Evolutionary conservation across 2,329 filamentous ascomycete species (phyloP).

Genomic region (Sphaerostilbella broomeana): DNA sequence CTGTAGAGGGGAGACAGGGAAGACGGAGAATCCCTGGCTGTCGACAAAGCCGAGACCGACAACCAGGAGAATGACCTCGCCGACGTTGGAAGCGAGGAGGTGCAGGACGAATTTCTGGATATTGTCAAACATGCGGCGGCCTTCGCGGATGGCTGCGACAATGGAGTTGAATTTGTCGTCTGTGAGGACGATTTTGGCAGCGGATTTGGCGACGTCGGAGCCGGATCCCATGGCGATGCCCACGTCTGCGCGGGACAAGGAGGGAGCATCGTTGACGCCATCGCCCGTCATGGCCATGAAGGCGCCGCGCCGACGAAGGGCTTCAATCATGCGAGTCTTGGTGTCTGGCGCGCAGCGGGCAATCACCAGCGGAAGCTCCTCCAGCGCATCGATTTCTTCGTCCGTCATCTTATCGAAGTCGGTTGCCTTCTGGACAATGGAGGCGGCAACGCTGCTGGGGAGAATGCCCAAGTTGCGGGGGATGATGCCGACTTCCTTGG

Average conservation of each 20-base stretch:
- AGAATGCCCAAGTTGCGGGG: constrained; percentile 54
- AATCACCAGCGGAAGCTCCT: constrained; percentile 71
- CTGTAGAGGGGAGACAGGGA: constrained; percentile 77
- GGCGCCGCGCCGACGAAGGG: constrained; percentile 66
- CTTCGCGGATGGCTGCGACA: constrained; percentile 74
- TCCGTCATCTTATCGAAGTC: constrained; percentile 75
- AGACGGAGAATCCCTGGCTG: constrained; percentile 63
- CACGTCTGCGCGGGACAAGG: constrained; percentile 72
- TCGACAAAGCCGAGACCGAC: constrained; percentile 81
- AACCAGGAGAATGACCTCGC: constrained; percentile 73
- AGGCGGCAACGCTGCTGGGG: constrained; percentile 55
- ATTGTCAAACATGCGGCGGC: constrained; percentile 79
- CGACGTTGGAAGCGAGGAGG: constrained; percentile 73
- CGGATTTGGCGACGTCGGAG: constrained; percentile 79
- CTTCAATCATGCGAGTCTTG: constrained; percentile 87
- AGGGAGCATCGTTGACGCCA: constrained; percentile 81
- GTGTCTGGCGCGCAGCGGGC: constrained; percentile 79
- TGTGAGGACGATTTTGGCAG: constrained; percentile 73
- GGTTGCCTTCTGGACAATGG: constrained; percentile 67
- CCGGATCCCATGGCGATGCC: constrained; percentile 89
- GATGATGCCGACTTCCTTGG: constrained; percentile 71
- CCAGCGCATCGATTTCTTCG: constrained; percentile 66
- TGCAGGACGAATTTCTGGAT: constrained; percentile 84
- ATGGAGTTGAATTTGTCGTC: constrained; percentile 88
- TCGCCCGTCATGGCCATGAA: constrained; percentile 88